Percentiles rank a stretch among this genome's conserved stretches.
Evolutionary conservation across 1,139 yeast species (phyloP).

Genomic region (Sugiyamaella japonica): DNA sequence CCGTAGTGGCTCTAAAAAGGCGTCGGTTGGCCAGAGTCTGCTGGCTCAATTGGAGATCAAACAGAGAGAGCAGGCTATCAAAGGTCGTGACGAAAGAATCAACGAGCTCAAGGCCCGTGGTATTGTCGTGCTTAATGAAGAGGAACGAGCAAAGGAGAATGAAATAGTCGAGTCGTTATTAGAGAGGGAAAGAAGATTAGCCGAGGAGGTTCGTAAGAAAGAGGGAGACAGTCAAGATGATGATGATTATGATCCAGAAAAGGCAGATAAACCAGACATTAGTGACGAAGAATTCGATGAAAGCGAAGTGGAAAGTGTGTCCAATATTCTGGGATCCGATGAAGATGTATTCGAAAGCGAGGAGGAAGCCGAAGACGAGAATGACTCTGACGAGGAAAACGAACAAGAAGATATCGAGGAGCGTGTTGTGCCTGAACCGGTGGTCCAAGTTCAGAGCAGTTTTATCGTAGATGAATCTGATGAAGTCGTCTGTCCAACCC

Average conservation of each 20-base stretch:
- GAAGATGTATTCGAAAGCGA: conserved; percentile 34
- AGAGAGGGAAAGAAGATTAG: conserved; percentile 53
- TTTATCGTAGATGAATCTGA: conserved; percentile 2
- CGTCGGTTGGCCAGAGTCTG: conserved; percentile 28
- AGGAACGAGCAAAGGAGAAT: conserved; percentile 36
- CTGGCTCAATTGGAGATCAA: conserved; percentile 28
- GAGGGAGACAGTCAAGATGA: conserved; percentile 38
- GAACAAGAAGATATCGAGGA: conserved; percentile 23
- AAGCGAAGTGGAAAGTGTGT: conserved; percentile 25
- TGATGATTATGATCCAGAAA: conserved; percentile 28
- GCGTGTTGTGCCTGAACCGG: not conserved
- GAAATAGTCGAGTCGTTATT: conserved; percentile 50
- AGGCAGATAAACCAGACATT: conserved; percentile 28
- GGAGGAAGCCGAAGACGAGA: conserved; percentile 34
- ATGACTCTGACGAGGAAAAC: conserved; percentile 34
- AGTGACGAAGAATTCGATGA: conserved; percentile 30
- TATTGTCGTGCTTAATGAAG: conserved; percentile 30
- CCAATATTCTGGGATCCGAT: conserved; percentile 32
- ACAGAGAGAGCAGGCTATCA: conserved; percentile 38
- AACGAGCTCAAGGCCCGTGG: conserved; percentile 38
- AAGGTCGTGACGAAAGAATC: conserved; percentile 33
- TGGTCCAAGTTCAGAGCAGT: conserved; percentile 8
- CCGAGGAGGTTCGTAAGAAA: conserved; percentile 42
- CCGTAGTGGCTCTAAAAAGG: conserved; percentile 21
- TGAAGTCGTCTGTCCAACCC: not conserved